A percentile compares a stretch with the other conserved stretches of the same genome.
Conservation (phyloP, 2,329 filamentous ascomycete species). For the Trichoderma guizhouense region DNA sequence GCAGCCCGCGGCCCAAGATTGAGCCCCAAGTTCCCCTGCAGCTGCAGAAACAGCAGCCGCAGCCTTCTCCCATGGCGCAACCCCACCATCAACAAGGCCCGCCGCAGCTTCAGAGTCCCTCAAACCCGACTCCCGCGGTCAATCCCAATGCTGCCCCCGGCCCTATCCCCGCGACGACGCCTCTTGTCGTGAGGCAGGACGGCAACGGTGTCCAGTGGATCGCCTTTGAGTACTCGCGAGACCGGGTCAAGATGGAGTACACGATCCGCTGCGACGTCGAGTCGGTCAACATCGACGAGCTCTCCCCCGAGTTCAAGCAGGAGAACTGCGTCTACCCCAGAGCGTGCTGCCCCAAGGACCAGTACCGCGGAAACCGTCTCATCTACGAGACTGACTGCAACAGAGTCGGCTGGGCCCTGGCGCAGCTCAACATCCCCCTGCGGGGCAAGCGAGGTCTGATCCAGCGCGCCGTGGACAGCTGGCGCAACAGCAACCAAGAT, state of each 20-base stretch:
- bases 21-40: slow-evolving; percentile 60
- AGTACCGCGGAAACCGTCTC: slow-evolving; percentile 92
- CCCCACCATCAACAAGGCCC: slow-evolving; percentile 38
- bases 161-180: slow-evolving; percentile 94
- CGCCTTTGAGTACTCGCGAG: slow-evolving; percentile 94
- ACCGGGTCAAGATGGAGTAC: slow-evolving; percentile 99
- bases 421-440: slow-evolving; percentile 85
- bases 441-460: slow-evolving; percentile 94
- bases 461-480: slow-evolving; percentile 95
- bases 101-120: slow-evolving; percentile 39
- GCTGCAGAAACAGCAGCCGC: slow-evolving; percentile 52
- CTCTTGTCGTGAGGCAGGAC: slow-evolving; percentile 89
- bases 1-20: slow-evolving; percentile 61
- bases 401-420: slow-evolving; percentile 97
- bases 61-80: slow-evolving; percentile 41
- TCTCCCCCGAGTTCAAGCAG: slow-evolving; percentile 87
- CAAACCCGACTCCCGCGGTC: slow-evolving; percentile 48
- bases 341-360: slow-evolving; percentile 90
- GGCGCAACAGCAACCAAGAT: slow-evolving; percentile 98
- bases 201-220: slow-evolving; percentile 99
- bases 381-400: slow-evolving; percentile 99
- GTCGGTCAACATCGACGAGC: slow-evolving; percentile 85
- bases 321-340: slow-evolving; percentile 98
- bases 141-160: slow-evolving; percentile 92
- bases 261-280: slow-evolving; percentile 97